Evolutionary conservation across 1,284 basidiomycete genomes (phyloP).

Genomic region (Pisolithus thermaeus): DNA sequence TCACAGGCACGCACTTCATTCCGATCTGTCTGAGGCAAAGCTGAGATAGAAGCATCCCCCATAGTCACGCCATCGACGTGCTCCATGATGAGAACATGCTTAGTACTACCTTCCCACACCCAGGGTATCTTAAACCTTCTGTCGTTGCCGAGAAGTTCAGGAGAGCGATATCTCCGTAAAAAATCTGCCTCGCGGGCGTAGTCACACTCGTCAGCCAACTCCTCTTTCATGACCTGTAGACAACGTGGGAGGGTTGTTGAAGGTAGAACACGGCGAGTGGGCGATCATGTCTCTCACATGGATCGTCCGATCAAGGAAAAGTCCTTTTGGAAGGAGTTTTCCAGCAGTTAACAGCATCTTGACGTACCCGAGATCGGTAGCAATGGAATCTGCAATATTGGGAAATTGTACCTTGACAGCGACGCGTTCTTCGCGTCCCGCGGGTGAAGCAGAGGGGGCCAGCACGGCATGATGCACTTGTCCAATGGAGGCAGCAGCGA

Average conservation of each 20-base stretch:
- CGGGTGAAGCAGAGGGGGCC: slow-evolving; percentile 41
- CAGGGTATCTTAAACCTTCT: slow-evolving; percentile 78
- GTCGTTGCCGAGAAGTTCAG: slow-evolving; percentile 51
- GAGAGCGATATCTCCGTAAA: slow-evolving; percentile 56
- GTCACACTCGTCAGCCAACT: slow-evolving; percentile 94
- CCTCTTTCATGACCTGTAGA: slow-evolving; percentile 75
- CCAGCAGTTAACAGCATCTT: slow-evolving; percentile 81
- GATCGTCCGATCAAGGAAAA: slow-evolving; percentile 88
- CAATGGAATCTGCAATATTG: slow-evolving; percentile 82
- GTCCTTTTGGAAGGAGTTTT: slow-evolving; percentile 75
- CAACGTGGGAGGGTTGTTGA: neutral
- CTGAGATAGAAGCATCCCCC: slow-evolving; percentile 53
- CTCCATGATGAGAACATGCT: slow-evolving; percentile 87
- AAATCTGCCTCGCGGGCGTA: slow-evolving; percentile 86
- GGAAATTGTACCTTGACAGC: slow-evolving; percentile 98
- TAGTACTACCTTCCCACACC: slow-evolving; percentile 80
- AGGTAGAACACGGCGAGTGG: neutral
- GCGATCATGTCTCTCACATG: slow-evolving; percentile 36
- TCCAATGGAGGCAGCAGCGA: slow-evolving; percentile 96
- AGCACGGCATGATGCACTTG: slow-evolving; percentile 88
- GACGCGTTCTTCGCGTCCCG: slow-evolving; percentile 53
- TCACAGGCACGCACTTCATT: slow-evolving; percentile 55
- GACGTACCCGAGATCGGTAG: slow-evolving; percentile 84
- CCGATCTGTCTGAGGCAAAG: slow-evolving; percentile 58
- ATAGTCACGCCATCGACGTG: slow-evolving; percentile 80